Percentiles rank a stretch among this genome's conserved stretches.
These are phyloP conservation scores for Alternaria sp. DNA, from an alignment of 2,329 filamentous ascomycete species.

Conservation along the genomic window DNA sequence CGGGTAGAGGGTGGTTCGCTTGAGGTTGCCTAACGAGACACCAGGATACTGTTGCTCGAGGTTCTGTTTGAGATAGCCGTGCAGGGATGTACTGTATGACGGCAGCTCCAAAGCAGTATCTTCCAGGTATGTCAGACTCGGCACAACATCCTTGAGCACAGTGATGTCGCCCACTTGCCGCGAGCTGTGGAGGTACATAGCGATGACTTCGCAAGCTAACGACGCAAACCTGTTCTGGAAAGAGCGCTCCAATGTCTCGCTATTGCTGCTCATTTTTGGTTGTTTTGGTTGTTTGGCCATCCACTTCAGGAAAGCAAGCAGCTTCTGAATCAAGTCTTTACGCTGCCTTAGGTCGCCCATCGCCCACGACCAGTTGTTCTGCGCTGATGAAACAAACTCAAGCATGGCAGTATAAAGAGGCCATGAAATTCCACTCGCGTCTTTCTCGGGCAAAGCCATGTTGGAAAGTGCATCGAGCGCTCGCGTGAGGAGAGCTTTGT, in stretches of 20 bases:
- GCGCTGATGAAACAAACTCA: conserved; percentile 84
- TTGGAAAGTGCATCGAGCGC: conserved; percentile 74
- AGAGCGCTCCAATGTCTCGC: conserved; percentile 32
- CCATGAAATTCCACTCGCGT: conserved; percentile 32
- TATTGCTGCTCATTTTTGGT: conserved; percentile 29
- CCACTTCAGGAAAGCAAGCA: conserved; percentile 71
- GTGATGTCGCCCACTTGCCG: conserved; percentile 74
- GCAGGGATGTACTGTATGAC: conserved; percentile 85
- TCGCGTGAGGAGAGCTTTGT: conserved; percentile 73
- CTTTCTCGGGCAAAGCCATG: conserved; percentile 68
- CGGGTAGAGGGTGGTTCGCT: conserved; percentile 71
- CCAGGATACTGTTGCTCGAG: conserved; percentile 78
- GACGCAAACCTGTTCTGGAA: conserved; percentile 69
- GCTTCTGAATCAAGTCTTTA: conserved; percentile 71
- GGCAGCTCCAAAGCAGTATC: conserved; percentile 79
- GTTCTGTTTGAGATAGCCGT: conserved; percentile 84
- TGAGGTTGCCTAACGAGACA: conserved; percentile 78
- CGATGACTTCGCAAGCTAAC: conserved; percentile 83
- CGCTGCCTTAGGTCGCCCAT: conserved; percentile 81
- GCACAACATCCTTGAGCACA: conserved; percentile 73
- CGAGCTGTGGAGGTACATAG: conserved; percentile 87
- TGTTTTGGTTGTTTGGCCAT: conserved; percentile 36
- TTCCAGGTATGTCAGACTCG: conserved; percentile 79
- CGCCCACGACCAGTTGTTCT: conserved; percentile 96
- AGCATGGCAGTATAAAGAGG: conserved; percentile 74